Evolutionary conservation across 2,329 filamentous ascomycete genomes (phyloP).

Genomic region (Aspergillus thermomutatus): DNA sequence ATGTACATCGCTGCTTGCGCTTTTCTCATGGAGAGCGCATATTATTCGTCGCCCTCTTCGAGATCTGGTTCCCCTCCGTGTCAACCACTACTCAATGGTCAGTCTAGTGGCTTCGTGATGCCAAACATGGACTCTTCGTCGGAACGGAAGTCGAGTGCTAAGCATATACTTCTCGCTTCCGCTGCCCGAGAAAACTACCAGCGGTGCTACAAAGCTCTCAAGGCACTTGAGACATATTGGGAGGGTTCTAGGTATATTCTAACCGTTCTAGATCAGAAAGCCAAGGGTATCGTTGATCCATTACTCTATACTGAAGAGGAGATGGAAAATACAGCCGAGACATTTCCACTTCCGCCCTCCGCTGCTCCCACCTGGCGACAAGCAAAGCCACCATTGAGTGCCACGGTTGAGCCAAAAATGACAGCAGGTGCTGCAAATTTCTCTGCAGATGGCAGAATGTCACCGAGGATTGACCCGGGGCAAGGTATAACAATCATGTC

Average conservation of each 20-base stretch:
- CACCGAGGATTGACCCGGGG: slow-evolving; percentile 48
- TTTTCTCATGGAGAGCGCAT: slow-evolving; percentile 77
- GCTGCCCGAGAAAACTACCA: slow-evolving; percentile 86
- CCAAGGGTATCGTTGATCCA: slow-evolving; percentile 79
- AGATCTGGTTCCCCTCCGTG: slow-evolving; percentile 54
- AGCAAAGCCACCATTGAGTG: slow-evolving; percentile 30
- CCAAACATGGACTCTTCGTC: slow-evolving; percentile 28
- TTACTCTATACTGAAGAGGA: slow-evolving; percentile 66
- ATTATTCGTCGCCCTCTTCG: slow-evolving; percentile 65
- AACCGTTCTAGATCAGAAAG: slow-evolving; percentile 80
- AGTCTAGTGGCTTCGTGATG: slow-evolving; percentile 35
- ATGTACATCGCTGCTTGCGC: slow-evolving; percentile 90
- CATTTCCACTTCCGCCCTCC: slow-evolving; percentile 50
- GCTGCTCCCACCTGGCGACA: slow-evolving; percentile 51
- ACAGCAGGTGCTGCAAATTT: slow-evolving; percentile 22
- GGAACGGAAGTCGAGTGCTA: slow-evolving; percentile 42
- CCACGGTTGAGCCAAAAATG: slow-evolving; percentile 20
- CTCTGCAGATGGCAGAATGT: slow-evolving; percentile 33
- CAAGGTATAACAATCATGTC: slow-evolving; percentile 44
- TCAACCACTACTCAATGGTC: slow-evolving; percentile 27
- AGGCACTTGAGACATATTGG: slow-evolving; percentile 81
- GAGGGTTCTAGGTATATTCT: slow-evolving; percentile 83
- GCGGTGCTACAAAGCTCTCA: slow-evolving; percentile 76
- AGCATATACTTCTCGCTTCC: slow-evolving; percentile 73
- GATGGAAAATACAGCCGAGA: slow-evolving; percentile 66